A percentile compares a stretch with the other conserved stretches of the same genome.
phyloP scores from a whole-genome alignment of 345 rosid genomes.

The Pseudoturritis turrita region DNA sequence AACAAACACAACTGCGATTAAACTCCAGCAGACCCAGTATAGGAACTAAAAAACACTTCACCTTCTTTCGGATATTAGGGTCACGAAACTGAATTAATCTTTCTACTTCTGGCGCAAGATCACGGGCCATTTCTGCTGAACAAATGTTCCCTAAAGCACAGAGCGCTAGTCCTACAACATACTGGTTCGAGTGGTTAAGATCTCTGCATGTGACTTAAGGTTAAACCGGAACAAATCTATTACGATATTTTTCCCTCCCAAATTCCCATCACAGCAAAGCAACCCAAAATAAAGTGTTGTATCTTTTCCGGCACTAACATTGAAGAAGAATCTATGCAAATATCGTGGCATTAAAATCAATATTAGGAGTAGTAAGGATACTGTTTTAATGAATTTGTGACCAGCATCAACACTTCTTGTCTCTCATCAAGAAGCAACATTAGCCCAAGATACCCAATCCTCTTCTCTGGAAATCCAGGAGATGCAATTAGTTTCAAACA shows the following conservation, averaged over 20 bases:
- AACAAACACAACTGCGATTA: not conserved
- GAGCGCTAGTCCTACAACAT: constrained; percentile 96
- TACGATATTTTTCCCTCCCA: not conserved
- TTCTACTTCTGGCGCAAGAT: constrained; percentile 99
- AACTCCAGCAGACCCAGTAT: constrained; percentile 1
- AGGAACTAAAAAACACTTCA: constrained; percentile 28
- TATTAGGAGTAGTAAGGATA: constrained; percentile 48
- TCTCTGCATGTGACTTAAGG: constrained; percentile 82
- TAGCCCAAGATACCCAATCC: constrained; percentile 96
- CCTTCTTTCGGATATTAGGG: constrained; percentile 97
- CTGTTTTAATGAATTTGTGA: constrained; percentile 98
- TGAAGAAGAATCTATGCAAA: not conserved
- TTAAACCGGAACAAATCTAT: constrained; percentile 3
- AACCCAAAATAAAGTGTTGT: not conserved
- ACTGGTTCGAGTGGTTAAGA: constrained; percentile 95
- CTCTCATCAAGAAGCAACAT: constrained; percentile 99
- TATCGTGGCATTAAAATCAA: not conserved
- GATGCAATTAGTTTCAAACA: constrained; percentile 95
- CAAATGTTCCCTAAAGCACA: constrained; percentile 99
- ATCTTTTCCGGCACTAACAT: not conserved
- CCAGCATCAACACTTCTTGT: constrained; percentile 98
- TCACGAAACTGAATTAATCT: constrained; percentile 95
- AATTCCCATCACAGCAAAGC: not conserved
- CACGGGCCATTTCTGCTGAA: constrained; percentile 99
- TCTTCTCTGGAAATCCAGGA: constrained; percentile 96